Base-by-base conservation (phyloP, 441 rosid genomes). In the Populus trichocarpa region DNA sequence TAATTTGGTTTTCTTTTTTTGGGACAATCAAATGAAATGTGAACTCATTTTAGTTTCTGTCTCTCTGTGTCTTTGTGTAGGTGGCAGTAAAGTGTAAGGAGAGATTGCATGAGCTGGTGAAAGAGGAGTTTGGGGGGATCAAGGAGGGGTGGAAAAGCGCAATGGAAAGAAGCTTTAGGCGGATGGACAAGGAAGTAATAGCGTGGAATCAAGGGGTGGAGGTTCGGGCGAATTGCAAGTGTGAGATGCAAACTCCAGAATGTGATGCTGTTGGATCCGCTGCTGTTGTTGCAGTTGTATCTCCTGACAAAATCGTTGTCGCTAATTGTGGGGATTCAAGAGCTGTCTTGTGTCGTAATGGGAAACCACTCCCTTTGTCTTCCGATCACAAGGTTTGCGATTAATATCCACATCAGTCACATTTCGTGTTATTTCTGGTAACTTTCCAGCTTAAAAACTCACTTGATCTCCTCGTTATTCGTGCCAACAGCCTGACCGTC, bases 251-350 rank as follows among this genome's bases (percentile, higher is more conserved):
- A 80, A 83, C 92, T 23, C 97, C 97, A n/a, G 93, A 89, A 84
- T 89, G 97, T 78, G 97, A 95, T 65, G 92, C 98, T 59, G 98
- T 95, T 0, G 99, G 99, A 75, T 95, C 99, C 22, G 91, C 99
- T 0, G 99, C 99, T 5, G 98, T 93, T 0, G 93, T 93, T 6
- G 88, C 98, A 0, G 67, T 93, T 0, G 83, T 95, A 6, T 89
- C 97, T 1, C 92, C 91, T 30, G 87, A 83, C 16, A 84, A 89
- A 80, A 85, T 95, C 26, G 26, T 95, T 36, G 93, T 93, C 57
- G 89, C 98, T 1, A 95, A 95, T 64, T 95, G 97, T 78, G 99
- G 99, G 1, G 98, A 95, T n/a, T 95, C 98, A 8, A 89, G 98
- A 4, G 98, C 97, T 20, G 91, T 95, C 50, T 88, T 93, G 22